Base-by-base conservation (phyloP, 345 rosid species). In the Ceriops zippeliana region DNA sequence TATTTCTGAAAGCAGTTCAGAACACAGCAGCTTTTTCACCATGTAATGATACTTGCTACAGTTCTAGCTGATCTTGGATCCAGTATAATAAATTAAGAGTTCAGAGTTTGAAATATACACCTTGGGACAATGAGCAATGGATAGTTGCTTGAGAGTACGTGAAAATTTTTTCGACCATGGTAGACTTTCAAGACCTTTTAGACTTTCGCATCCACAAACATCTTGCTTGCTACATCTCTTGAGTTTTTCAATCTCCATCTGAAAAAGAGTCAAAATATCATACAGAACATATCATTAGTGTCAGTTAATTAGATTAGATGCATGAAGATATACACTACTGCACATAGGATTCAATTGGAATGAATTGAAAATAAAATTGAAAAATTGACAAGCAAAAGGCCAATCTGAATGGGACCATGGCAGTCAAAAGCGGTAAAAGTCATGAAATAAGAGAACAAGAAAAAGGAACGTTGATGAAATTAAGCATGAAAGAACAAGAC, bases 121-220 rank as follows among this genome's bases (percentile, higher is more conserved):
- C 97, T 84, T 80, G 3, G 96, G 97, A 64, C 79, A 76, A 47
- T 88, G 95, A 61, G 92, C 83, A 37, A 93, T 80, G 34, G 52
- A 79, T 70, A 87, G 80, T 69, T 85, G 89, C 82, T 86, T 89
- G 58, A 81, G 32, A 61, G 87, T 77, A 49, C 11, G 65, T 5
- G 92, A 88, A 76, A 81, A 82, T 49, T 83, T 84, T 79, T 88
- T 86, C 34, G 92, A 86, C 92, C 95, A 88, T 24, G 97, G 95
- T 70, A 89, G 77, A 65, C 26, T 74, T 58, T 84, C 70, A 20
- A 86, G 92, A 83, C 63, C 57, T 56, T 58, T 37, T 69, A 58
- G 65, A 27, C 65, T 77, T 70, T 57, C 79, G 77, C 97, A 93
- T 64, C 83, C 74, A 70, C 98, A 93, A n/a, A 78, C 68, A 30